Base-by-base conservation (phyloP, 495 filamentous ascomycete species). In the Lophiostoma macrostomum region DNA sequence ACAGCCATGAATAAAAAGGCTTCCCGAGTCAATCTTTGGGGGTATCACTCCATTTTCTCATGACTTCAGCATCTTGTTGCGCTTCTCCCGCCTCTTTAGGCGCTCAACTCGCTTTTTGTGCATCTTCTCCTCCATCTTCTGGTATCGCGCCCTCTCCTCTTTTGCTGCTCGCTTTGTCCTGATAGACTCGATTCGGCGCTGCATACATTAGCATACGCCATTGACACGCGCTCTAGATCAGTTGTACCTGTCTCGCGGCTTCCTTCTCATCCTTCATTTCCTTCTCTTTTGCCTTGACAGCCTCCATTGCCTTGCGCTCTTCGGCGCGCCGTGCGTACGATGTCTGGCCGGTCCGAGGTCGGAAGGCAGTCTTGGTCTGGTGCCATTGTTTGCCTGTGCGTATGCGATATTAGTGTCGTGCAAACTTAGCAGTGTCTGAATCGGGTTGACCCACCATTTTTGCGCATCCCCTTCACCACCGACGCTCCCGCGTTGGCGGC, bases 221-320 rank as follows among this genome's bases (percentile, higher is more conserved):
- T n/a, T 16, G 24, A 11, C 8, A 27, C 4, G 50, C 11, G 18
- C 5, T 6, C 32, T 14, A 16, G 18, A 25, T 8, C 7, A 11
- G n/a, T 19, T 70, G 53, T 69, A 95, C 90, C 78, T 91, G 77
- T 75, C 88, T 76, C 65, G 87, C 88, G 7, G 83, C 81, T 65
- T 95, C 89, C 68, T 94, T 95, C 73, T 97, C 93, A 4, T 88
- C 87, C 72, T 93, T 96, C 83, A 98, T 83, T 66, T 96, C 90
- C 65, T 84, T 87, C 71, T 97, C 93, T 49, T 84, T 86, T 16
- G 90, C 86, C 73, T 95, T 98, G 54, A 85, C 80, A 2, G 85
- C 80, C 1, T 82, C 76, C 49, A 84, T 73, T 5, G 82, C 79
- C 47, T 80, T 79, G 42, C 85, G 78, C 30, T 77, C 68, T 59